These are phyloP conservation scores for Neofusicoccum laricinum DNA, from an alignment of 2,329 filamentous ascomycete genomes.

Conservation along the genomic window DNA sequence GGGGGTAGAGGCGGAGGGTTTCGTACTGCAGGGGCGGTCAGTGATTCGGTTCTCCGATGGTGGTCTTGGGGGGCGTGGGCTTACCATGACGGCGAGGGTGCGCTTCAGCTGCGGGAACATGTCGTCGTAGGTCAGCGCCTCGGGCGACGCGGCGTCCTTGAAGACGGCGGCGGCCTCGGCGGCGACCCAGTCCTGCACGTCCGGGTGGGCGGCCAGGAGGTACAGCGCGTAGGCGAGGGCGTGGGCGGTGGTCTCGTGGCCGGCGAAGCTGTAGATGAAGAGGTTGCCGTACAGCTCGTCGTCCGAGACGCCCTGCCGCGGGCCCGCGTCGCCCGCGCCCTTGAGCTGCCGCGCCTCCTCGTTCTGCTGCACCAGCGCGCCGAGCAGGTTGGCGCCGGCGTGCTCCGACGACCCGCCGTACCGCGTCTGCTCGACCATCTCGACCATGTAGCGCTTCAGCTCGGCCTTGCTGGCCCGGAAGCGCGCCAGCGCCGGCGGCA, in stretches of 20 bases:
- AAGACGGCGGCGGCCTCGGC: constrained; percentile 47
- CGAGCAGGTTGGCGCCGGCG: background rate
- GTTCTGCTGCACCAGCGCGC: constrained; percentile 7
- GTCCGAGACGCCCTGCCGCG: constrained; percentile 63
- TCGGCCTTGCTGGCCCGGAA: background rate
- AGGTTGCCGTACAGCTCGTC: constrained; percentile 30
- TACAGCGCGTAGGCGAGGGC: constrained; percentile 50
- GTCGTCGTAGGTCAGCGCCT: constrained; percentile 20
- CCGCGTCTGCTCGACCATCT: constrained; percentile 2
- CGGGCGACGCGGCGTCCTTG: constrained; percentile 9
- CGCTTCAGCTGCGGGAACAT: constrained; percentile 45
- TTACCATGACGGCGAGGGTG: constrained; percentile 49
- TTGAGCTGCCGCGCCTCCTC: constrained; percentile 2
- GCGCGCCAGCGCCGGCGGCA: background rate
- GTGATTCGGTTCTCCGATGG: background rate
- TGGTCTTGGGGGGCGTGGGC: too few relatives aligned
- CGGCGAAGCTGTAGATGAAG: constrained; percentile 31
- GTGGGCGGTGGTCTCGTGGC: constrained; percentile 41
- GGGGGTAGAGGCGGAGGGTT: constrained; percentile 28
- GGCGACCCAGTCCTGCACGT: constrained; percentile 52
- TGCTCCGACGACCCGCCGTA: background rate
- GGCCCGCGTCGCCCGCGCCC: constrained; percentile 60
- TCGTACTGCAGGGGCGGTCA: constrained; percentile 19
- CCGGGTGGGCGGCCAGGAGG: constrained; percentile 45
- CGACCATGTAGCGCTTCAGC: background rate